phyloP scores from a whole-genome alignment of 805 yeast species.

The Kurtzmaniella fragi region DNA sequence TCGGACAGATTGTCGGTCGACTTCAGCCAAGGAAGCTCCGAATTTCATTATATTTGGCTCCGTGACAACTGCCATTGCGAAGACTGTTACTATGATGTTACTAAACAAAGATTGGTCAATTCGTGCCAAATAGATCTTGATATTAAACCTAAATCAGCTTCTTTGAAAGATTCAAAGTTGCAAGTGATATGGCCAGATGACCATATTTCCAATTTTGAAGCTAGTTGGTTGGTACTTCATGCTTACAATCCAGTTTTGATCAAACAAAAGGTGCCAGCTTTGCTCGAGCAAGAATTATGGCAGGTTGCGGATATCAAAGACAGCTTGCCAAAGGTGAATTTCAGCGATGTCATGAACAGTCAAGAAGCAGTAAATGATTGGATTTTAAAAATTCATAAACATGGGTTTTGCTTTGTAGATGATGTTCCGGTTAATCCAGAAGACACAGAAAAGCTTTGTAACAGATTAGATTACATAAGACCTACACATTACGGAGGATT shows the following conservation, averaged over 20 bases:
- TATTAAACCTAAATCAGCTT: conserved; percentile 15
- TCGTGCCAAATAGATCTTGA: conserved; percentile 40
- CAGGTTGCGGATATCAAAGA: conserved; percentile 32
- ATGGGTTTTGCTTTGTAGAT: conserved; percentile 60
- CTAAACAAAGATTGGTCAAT: conserved; percentile 57
- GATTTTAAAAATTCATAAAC: conserved; percentile 47
- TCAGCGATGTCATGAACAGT: conserved; percentile 39
- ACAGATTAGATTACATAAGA: conserved; percentile 53
- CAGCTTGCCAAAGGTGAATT: conserved; percentile 46
- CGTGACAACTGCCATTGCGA: conserved; percentile 61
- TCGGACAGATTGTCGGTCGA: too few relatives aligned
- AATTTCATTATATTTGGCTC: conserved; percentile 52
- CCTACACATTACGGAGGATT: conserved; percentile 78
- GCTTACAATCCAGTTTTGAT: conserved; percentile 46
- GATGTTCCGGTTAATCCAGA: conserved; percentile 57
- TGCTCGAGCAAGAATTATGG: conserved; percentile 38
- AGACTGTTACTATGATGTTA: conserved; percentile 47
- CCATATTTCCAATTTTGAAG: conserved; percentile 35
- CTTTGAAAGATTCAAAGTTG: conserved; percentile 4
- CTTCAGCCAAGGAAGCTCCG: conserved; percentile 5
- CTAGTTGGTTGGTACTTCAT: conserved; percentile 43
- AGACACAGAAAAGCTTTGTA: conserved; percentile 53
- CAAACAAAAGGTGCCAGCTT: conserved; percentile 16
- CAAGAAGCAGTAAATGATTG: conserved; percentile 49
- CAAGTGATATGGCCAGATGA: conserved; percentile 13